Percentiles rank a stretch among this genome's conserved stretches.
Conservation (phyloP, 2,329 filamentous ascomycete species). For the Orbilia ellipsospora region DNA sequence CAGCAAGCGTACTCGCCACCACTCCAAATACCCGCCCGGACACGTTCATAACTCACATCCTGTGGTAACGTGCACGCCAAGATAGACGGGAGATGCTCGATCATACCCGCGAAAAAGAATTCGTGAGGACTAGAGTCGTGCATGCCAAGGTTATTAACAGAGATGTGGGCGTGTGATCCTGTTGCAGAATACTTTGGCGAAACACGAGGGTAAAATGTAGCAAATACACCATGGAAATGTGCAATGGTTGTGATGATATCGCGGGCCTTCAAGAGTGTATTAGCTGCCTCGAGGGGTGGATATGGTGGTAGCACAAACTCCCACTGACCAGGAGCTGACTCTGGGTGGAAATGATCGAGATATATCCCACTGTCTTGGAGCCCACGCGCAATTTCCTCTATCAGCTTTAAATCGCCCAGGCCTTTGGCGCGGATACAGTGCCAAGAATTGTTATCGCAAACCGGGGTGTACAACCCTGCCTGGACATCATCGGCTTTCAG, state of each 20-base stretch:
- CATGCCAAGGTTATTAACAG: conserved; percentile 45
- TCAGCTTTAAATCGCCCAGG: too few species aligned
- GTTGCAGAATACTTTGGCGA: conserved; percentile 53
- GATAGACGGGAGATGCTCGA: conserved; percentile 58
- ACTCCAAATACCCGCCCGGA: conserved; percentile 59
- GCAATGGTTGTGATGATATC: conserved; percentile 57
- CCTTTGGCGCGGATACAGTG: too few species aligned
- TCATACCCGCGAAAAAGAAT: conserved; percentile 58
- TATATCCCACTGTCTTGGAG: too few species aligned
- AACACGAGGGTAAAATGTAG: conserved; percentile 58
- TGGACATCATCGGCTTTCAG: not conserved
- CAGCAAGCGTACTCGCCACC: conserved; percentile 59
- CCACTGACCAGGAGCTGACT: too few species aligned
- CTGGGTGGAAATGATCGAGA: too few species aligned
- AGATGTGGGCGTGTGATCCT: conserved; percentile 59
- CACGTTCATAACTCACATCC: conserved; percentile 58
- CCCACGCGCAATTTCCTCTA: too few species aligned
- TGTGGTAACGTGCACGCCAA: conserved; percentile 58
- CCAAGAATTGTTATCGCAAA: too few species aligned
- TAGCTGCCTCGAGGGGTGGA: conserved; percentile 51
- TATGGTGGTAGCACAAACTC: too few species aligned
- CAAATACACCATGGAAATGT: conserved; percentile 48
- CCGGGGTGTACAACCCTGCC: too few species aligned
- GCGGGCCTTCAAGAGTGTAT: conserved; percentile 58
- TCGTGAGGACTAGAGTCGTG: conserved; percentile 14